A percentile compares a stretch with the other conserved stretches of the same genome.
phyloP scores from a whole-genome alignment of 345 rosid genomes.

The Cochlearia excelsa region DNA sequence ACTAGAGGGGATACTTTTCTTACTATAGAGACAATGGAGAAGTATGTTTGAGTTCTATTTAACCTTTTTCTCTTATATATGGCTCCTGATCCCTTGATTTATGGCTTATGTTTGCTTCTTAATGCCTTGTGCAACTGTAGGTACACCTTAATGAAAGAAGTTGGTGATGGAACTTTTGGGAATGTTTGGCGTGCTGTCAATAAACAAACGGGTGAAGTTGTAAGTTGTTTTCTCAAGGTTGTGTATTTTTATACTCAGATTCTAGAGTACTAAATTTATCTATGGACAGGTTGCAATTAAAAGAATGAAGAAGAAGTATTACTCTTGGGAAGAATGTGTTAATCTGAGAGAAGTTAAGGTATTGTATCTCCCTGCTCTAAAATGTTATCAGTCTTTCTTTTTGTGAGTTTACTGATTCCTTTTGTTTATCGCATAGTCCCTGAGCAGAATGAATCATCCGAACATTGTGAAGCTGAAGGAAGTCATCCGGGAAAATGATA shows the following conservation, averaged over 20 bases:
- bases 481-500: constrained; percentile 85
- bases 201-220: constrained; percentile 86
- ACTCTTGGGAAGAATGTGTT: constrained; percentile 90
- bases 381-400: not conserved
- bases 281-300: constrained; percentile 81
- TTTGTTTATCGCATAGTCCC: constrained; percentile 46
- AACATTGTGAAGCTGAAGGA: constrained; percentile 97
- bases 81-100: not conserved
- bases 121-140: constrained; percentile 36
- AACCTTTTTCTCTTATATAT: not conserved
- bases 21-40: constrained; percentile 63
- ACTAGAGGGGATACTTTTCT: constrained; percentile 51
- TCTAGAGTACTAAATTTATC: constrained; percentile 15
- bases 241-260: not conserved
- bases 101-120: constrained; percentile 9
- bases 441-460: constrained; percentile 85
- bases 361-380: constrained; percentile 20
- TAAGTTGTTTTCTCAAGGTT: constrained; percentile 37
- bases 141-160: constrained; percentile 83
- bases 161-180: constrained; percentile 97
- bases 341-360: constrained; percentile 97
- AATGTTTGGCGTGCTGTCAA: constrained; percentile 82
- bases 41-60: constrained; percentile 44
- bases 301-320: constrained; percentile 94
- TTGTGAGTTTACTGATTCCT: constrained; percentile 14